Evolutionary conservation across 805 yeast genomes (phyloP).

Genomic region (Suhomyces xylopsoci): DNA sequence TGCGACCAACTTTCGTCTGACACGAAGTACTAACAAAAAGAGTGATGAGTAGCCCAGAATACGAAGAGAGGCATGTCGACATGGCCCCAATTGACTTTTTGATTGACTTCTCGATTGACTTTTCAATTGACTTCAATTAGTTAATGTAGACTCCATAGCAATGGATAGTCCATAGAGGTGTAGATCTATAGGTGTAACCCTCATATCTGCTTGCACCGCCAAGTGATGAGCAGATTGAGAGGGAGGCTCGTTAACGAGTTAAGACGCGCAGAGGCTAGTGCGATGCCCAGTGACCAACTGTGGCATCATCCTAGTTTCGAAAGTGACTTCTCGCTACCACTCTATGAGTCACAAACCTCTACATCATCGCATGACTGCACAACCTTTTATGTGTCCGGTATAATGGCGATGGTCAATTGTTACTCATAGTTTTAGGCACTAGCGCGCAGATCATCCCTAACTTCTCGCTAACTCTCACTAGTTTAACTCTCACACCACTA

Average conservation of each 20-base stretch:
- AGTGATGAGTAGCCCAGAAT: background rate
- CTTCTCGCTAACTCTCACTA: background rate
- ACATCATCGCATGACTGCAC: background rate
- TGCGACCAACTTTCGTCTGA: slow-evolving; percentile 41
- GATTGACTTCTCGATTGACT: too few species aligned
- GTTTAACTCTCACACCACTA: background rate
- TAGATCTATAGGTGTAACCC: background rate
- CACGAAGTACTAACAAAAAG: slow-evolving; percentile 3
- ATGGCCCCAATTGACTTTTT: background rate
- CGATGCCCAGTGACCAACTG: background rate
- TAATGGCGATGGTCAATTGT: background rate
- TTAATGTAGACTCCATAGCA: background rate
- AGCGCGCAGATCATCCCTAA: background rate
- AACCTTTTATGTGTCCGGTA: background rate
- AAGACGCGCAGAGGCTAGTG: background rate
- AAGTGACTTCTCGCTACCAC: too few species aligned
- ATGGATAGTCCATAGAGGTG: background rate
- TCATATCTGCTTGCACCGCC: background rate
- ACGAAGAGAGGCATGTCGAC: background rate
- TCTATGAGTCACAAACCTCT: background rate
- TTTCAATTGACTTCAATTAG: too few species aligned
- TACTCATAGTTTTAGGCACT: background rate
- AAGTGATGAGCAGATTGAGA: background rate
- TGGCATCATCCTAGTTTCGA: background rate
- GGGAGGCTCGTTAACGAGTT: background rate